phyloP scores from a whole-genome alignment of 495 filamentous ascomycete genomes.

The Trichodelitschia bisporula region DNA sequence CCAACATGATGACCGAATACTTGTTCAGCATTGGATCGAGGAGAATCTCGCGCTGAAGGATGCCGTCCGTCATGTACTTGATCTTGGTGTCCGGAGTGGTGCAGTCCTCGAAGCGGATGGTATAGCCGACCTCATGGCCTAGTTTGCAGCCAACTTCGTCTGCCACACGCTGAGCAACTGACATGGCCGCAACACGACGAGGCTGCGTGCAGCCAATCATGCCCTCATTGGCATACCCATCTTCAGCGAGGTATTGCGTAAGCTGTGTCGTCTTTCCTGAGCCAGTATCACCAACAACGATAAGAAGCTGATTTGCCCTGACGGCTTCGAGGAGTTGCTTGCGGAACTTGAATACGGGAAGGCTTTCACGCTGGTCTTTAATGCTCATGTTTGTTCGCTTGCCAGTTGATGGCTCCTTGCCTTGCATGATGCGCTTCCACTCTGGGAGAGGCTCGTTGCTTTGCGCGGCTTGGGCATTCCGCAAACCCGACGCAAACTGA shows the following conservation, averaged over 20 bases:
- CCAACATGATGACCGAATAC: conserved; percentile 94
- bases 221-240: conserved; percentile 65
- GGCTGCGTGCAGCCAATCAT: conserved; percentile 97
- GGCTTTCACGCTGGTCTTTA: conserved; percentile 74
- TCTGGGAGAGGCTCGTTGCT: conserved; percentile 54
- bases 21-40: conserved; percentile 65
- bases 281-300: conserved; percentile 94
- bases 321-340: conserved; percentile 77
- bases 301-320: conserved; percentile 64
- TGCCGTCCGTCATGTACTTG: conserved; percentile 99
- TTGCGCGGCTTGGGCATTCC: conserved; percentile 26
- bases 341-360: conserved; percentile 81
- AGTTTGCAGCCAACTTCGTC: conserved; percentile 88
- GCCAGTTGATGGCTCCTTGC: conserved; percentile 61
- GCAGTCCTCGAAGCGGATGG: conserved; percentile 91
- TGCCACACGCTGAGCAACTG: conserved; percentile 84
- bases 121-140: conserved; percentile 88
- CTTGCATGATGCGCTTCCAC: conserved; percentile 72
- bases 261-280: conserved; percentile 95
- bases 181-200: conserved; percentile 90
- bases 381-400: conserved; percentile 80
- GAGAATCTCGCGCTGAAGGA: conserved; percentile 86
- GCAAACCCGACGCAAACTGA: conserved; percentile 69
- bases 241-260: conserved; percentile 86
- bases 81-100: conserved; percentile 78